Percentiles rank a stretch among this genome's conserved stretches.
Conservation (phyloP, 1,284 basidiomycete species). For the Pseudozyma thailandica region DNA sequence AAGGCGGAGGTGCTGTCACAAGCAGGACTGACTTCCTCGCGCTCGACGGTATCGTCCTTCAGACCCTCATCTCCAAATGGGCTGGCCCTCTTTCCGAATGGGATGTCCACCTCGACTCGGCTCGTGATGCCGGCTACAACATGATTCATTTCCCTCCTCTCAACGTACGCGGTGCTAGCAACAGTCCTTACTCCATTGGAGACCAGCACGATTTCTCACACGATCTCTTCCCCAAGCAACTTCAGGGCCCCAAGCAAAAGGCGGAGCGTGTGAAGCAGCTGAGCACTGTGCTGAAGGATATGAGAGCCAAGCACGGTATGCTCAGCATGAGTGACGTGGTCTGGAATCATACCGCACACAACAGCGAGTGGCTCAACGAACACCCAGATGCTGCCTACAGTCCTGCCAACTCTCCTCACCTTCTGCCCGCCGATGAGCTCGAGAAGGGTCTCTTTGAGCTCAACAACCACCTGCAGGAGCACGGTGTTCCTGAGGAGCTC, state of each 20-base stretch:
- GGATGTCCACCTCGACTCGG: conserved; percentile 57
- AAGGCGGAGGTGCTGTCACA: conserved; percentile 50
- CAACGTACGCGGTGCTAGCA: conserved; percentile 56
- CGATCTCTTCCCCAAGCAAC: conserved; percentile 53
- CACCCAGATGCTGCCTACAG: conserved; percentile 63
- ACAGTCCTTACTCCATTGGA: conserved; percentile 63
- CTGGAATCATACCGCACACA: conserved; percentile 61
- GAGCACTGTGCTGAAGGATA: conserved; percentile 23
- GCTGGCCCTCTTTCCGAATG: conserved; percentile 59
- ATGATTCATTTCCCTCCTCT: conserved; percentile 64
- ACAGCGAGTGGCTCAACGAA: conserved; percentile 61
- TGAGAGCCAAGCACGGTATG: conserved; percentile 58
- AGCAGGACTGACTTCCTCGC: conserved; percentile 30
- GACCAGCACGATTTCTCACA: conserved; percentile 58
- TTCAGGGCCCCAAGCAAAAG: conserved; percentile 26
- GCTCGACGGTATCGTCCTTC: conserved; percentile 59
- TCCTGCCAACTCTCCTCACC: conserved; percentile 62
- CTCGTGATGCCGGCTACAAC: conserved; percentile 62
- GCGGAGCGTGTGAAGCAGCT: conserved; percentile 48
- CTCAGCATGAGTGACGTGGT: conserved; percentile 64
- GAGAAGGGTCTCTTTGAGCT: conserved; percentile 53
- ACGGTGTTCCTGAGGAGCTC: conserved; percentile 49
- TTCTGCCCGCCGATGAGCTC: conserved; percentile 61
- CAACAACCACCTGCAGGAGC: conserved; percentile 32
- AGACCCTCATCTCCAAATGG: conserved; percentile 64